Evolutionary conservation across 1,284 basidiomycete species (phyloP).

Genomic region (Pholiota adiposa): DNA sequence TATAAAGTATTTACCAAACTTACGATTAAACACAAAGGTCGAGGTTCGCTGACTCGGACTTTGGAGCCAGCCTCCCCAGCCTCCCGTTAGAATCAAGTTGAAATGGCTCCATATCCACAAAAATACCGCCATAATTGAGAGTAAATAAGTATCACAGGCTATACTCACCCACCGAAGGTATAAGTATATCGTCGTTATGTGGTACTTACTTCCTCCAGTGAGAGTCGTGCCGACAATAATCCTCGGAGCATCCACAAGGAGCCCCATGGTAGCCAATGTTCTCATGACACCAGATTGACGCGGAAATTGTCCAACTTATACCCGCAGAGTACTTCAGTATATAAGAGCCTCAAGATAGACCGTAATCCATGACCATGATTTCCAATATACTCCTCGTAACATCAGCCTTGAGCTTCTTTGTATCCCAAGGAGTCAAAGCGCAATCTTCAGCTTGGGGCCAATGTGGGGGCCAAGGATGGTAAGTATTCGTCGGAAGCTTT

Average conservation of each 20-base stretch:
- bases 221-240: conserved; percentile 16
- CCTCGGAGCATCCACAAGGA: conserved; percentile 19
- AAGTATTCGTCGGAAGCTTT: conserved; percentile 16
- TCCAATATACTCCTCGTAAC: conserved; percentile 8
- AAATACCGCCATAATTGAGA: too few species aligned
- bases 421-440: conserved; percentile 28
- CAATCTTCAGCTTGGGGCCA: conserved; percentile 50
- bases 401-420: conserved; percentile 19
- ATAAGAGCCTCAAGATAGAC: not conserved
- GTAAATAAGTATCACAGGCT: too few species aligned
- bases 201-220: too few species aligned
- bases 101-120: too few species aligned
- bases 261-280: not conserved
- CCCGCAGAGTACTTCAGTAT: conserved; percentile 8
- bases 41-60: too few species aligned
- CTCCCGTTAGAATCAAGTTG: too few species aligned
- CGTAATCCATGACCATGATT: not conserved
- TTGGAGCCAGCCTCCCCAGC: too few species aligned
- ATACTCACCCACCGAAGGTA: too few species aligned
- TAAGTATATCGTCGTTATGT: too few species aligned
- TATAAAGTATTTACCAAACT: too few species aligned
- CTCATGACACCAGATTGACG: conserved; percentile 14
- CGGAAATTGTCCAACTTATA: conserved; percentile 19
- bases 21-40: too few species aligned
- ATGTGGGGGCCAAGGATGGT: conserved; percentile 55